Conservation (phyloP, 2,329 filamentous ascomycete genomes). For the Colletotrichum musicola region DNA sequence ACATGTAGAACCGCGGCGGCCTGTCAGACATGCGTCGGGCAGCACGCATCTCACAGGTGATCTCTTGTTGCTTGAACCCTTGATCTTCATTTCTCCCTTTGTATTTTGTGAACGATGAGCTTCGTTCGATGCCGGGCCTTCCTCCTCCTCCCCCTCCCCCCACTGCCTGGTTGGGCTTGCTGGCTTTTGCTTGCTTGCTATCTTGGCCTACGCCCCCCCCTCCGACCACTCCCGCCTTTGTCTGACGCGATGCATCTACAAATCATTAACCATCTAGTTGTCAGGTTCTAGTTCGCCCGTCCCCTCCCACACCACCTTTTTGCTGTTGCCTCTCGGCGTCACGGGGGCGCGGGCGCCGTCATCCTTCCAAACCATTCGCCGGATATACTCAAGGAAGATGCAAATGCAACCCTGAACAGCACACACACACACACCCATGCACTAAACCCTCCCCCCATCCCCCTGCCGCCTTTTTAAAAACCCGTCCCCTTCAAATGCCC, state of each 20-base stretch:
- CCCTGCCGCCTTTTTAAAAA: too few relatives aligned
- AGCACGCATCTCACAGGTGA: conserved; percentile 27
- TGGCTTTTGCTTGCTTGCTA: too few relatives aligned
- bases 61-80: conserved; percentile 20
- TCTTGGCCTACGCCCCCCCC: neutral
- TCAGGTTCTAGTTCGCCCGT: neutral
- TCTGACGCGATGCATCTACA: conserved; percentile 9
- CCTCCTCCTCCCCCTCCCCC: neutral
- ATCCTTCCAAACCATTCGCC: neutral
- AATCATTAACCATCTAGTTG: conserved; percentile 13
- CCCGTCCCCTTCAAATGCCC: neutral
- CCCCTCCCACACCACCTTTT: neutral
- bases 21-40: conserved; percentile 34
- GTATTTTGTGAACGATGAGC: neutral
- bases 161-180: too few relatives aligned
- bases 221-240: neutral
- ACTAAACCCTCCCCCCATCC: neutral
- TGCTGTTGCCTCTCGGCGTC: conserved; percentile 5
- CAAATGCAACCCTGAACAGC: neutral
- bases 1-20: conserved; percentile 2
- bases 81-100: conserved; percentile 7
- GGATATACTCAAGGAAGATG: neutral
- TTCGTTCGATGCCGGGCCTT: neutral
- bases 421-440: neutral
- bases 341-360: conserved; percentile 13